Base-by-base conservation (phyloP, 805 yeast genomes). In the Barnettozyma botsteinii region DNA sequence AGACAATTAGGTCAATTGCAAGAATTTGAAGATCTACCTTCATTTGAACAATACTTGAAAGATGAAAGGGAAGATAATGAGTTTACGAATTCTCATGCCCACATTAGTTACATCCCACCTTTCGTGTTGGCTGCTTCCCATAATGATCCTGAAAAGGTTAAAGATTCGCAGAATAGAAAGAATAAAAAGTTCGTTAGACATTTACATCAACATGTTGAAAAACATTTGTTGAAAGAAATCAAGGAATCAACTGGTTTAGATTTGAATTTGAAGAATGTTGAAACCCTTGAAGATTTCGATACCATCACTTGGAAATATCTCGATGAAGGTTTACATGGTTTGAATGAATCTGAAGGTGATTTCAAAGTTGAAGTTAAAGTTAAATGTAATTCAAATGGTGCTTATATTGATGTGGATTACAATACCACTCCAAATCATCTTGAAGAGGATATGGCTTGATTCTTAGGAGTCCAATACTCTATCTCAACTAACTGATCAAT, bases 51-150 rank as follows among this genome's bases (percentile, higher is more conserved):
- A 20, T 83, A 67, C 58, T 65, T 83, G 43, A 71, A 78, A 53
- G 85, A 79, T 56, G 89, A 81, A 55, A 75, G 83, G 4, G 81
- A 85, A 73, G 89, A 82, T 59, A 79, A 81, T 46, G 89, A 83
- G 44, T 79, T 73, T 50, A 85, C 78, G 55, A 73, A 78, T 51
- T 64, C 79, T 49, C 83, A 81, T 55, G 84, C 85, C 27, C 79
- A 75, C 46, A 65, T 82, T 45, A 68, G 67, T 37, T 83, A 83
- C 61, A 69, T 76, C 53, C 93, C 93, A 17, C 91, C 91, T 37
- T 83, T 83, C 56, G 74, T 83, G 35, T 49, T 81, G 58, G 72
- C 73, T 47, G 82, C 77, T 42, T 73, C 79, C 45, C 85, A 79
- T 48, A 75, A 79, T 42, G 78, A 81, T 53, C 76, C 79, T 43